Evolutionary conservation across 176 grass and related monocot species (phyloP), one percentile per base, ranked within the genome.

Genomic region (Rhynchospora pubera): DNA sequence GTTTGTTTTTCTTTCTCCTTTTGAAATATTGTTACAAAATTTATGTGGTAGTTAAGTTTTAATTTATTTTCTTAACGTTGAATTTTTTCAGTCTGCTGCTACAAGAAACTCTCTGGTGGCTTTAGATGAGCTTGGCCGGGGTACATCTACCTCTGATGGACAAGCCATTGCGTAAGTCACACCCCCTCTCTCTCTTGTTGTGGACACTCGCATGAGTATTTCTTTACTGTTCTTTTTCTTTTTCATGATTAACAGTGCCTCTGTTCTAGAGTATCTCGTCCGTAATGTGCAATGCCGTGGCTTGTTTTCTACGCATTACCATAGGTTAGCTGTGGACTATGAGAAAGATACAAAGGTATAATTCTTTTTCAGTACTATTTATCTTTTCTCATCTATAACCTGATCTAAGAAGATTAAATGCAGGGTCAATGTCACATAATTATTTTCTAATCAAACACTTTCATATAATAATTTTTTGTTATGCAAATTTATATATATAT

Each of bases 131-230:
- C 95, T 98, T 93, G 95, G 92, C 5, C 90, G 95, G 46, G 95
- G 95, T 74, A 94, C 95, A 85, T 94, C 95, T 42, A 98, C 95
- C 85, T 98, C 95, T 88, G 95, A 98, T 92, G 95, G 95, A 63
- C 95, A 98, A 90, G 95, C 92, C 82, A 98, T 98, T 26, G 95
- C 95, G 95, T 98, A 87, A 86, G 85, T 88, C 13, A 14, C 55
- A 11, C 14, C 46, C 1, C 45, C 45, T 13, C 1, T 53, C 43
- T 7, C 55, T 14, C 69, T 34, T 46, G 2, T 48, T 57, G 59
- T 66, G 16, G 11, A 15, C 2, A 19, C 62, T 16, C 22, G 28
- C 43, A 3, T 81, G 42, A 60, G 66, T 64, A 22, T 45, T 7
- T 59, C 24, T 21, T 74, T 74, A 83, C 46, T 90, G 12, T 66